Conservation (phyloP, 805 yeast species). For the Barnettozyma californica region DNA sequence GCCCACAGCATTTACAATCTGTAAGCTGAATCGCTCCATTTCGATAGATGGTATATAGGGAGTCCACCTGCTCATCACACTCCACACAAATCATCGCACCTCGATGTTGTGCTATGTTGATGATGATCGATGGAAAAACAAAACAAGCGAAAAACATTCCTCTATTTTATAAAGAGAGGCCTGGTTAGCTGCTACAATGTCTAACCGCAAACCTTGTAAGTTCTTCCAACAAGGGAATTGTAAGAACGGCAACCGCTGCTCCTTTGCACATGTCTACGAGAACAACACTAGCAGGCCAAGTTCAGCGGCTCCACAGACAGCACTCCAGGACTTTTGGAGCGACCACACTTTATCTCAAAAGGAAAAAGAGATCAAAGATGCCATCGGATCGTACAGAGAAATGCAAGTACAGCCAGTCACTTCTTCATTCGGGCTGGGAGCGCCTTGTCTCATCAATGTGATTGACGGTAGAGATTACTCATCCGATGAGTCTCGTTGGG, state of each 20-base stretch:
- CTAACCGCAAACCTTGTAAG: slow-evolving; percentile 34
- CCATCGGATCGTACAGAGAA: slow-evolving; percentile 15
- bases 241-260: slow-evolving; percentile 38
- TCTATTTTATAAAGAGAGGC: neutral
- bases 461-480: slow-evolving; percentile 50
- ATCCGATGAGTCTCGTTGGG: slow-evolving; percentile 46
- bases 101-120: neutral
- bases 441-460: slow-evolving; percentile 43
- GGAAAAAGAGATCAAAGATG: slow-evolving; percentile 26
- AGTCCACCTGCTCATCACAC: slow-evolving; percentile 61
- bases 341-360: slow-evolving; percentile 20
- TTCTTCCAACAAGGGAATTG: slow-evolving; percentile 38
- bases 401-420: slow-evolving; percentile 29
- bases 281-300: slow-evolving; percentile 11
- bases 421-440: slow-evolving; percentile 42
- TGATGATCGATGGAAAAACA: neutral
- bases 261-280: slow-evolving; percentile 36
- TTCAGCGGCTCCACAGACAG: slow-evolving; percentile 1
- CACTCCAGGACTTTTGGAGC: slow-evolving; percentile 21
- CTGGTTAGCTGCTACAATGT: slow-evolving; percentile 11
- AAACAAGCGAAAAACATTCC: neutral
- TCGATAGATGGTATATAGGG: slow-evolving; percentile 68
- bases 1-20: slow-evolving; percentile 65
- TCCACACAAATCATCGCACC: slow-evolving; percentile 78
- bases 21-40: slow-evolving; percentile 76